Base-by-base conservation (phyloP, 805 yeast species). In the Phaffomyces opuntiae region DNA sequence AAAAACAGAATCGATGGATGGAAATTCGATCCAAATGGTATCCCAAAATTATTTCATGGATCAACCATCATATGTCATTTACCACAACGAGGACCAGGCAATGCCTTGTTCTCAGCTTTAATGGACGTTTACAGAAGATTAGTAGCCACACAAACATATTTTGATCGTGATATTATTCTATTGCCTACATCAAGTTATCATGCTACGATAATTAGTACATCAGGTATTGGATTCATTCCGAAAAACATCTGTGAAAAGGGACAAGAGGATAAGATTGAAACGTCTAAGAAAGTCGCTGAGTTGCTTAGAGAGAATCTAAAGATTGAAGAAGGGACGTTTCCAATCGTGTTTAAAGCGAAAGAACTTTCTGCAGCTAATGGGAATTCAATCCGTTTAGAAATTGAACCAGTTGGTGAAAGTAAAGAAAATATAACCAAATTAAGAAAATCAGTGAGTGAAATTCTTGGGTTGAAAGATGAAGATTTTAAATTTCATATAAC, bases 141-240 rank as follows among this genome's bases (percentile, higher is more conserved):
- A 24, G 16, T 36, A 5, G 26, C 26, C 3, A 17, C 19, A 7
- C n/a, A 36, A 13, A 4, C 24, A 17, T 17, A 13, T 14, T 12
- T 36, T 14, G 19, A 36, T 13, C 14, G 16, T 7, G 29, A 39
- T n/a, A 14, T 27, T 16, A 13, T 32, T 9, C 13, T 39, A 19
- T 29, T 39, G n/a, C 41, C 41, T 4, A 27, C 41, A 11, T 39
- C 41, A 27, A 39, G 41, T 29, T 39, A 39, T 19, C 41, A 39
- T 31, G 29, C 29, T 26, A 39, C 41, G 7, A 29, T 39, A 12
- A 17, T 39, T 7, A 29, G 41, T 21, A 16, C 25, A 11, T 29
- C 34, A n/a, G 35, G 29, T 31, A 21, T 19, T 7, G 17, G 16
- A 9, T 24, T 27, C n/a, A 12, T 9, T 13, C 41, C 41, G 5